phyloP scores from a whole-genome alignment of 805 yeast genomes.

The Candida ponderosae region DNA sequence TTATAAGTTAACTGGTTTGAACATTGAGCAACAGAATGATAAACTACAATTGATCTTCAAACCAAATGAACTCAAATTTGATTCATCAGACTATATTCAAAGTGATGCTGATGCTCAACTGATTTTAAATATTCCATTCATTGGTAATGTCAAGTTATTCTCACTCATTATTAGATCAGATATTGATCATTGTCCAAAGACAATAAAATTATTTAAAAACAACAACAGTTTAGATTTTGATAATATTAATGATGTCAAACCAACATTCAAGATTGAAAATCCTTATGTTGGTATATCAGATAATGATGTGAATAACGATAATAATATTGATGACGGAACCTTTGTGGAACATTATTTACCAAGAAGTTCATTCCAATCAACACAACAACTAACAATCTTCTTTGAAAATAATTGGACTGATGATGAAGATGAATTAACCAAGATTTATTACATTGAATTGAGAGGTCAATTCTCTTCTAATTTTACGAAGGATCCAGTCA shows the following conservation, averaged over 20 bases:
- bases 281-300: conserved; percentile 61
- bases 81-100: conserved; percentile 37
- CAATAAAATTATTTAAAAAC: conserved; percentile 68
- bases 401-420: conserved; percentile 59
- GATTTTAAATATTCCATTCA: conserved; percentile 72
- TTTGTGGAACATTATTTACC: conserved; percentile 82
- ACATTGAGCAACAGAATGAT: conserved; percentile 43
- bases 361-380: conserved; percentile 63
- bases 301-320: conserved; percentile 19
- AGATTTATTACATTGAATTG: conserved; percentile 64
- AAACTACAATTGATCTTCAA: conserved; percentile 43
- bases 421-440: conserved; percentile 50
- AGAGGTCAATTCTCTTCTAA: conserved; percentile 59
- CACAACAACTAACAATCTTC: conserved; percentile 59
- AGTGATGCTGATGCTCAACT: conserved; percentile 82
- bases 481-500: conserved; percentile 58
- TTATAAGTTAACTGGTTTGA: conserved; percentile 53
- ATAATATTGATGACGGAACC: conserved; percentile 31
- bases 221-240: conserved; percentile 66
- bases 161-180: conserved; percentile 65
- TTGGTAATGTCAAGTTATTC: conserved; percentile 64
- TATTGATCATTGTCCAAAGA: conserved; percentile 61
- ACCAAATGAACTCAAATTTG: conserved; percentile 37
- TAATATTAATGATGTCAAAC: conserved; percentile 37
- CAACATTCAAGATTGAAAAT: conserved; percentile 48